Evolutionary conservation across 106 monocot species (phyloP), one percentile per base, ranked within the genome.

Genomic region (Platanthera guangdongensis): DNA sequence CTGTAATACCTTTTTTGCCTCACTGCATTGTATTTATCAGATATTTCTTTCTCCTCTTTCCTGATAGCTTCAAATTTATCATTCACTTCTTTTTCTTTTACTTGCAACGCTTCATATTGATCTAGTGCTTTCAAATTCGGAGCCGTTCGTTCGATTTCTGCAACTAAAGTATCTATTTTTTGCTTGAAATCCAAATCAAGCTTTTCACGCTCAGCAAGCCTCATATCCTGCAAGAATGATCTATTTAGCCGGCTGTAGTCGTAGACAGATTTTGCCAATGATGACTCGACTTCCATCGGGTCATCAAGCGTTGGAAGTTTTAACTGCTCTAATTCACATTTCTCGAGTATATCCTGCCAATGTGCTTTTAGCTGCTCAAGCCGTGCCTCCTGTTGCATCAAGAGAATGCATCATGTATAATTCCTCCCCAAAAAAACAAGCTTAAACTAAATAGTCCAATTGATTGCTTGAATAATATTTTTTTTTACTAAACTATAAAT

Each of bases 51-150:
- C 82, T 92, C 99, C 80, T 94, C 88, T 72, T 85, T 94, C 28
- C 92, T 87, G 32, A 79, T 80, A 28, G 80, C 86, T 88, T 99
- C 99, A 88, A 86, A 99, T 72, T 86, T 92, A 76, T 88, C 86
- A 51, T 74, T 82, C 49, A 90, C 88, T 73, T 92, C 89, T 73
- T 82, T 94, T 77, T 99, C 99, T 74, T 88, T 94, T 51, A 76
- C 85, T 79, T 84, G 92, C 28, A 99, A 78, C 78, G 80, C 88
- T 74, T 99, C 99, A 77, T 99, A 99, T 62, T 99, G 99, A 77
- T 99, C 99, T 18, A 99, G 77, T 59, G 99, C 99, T 87, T 94
- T 99, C 57, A 99, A 77, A 62, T 99, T 99, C 0, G 99, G 99
- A 79, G 92, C 92, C 39, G 94, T 94, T 13, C 78, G 79, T 76